Percentiles rank a stretch among this genome's conserved stretches.
Conservation (phyloP, 495 filamentous ascomycete species). For the Aspergillus biplanus region DNA sequence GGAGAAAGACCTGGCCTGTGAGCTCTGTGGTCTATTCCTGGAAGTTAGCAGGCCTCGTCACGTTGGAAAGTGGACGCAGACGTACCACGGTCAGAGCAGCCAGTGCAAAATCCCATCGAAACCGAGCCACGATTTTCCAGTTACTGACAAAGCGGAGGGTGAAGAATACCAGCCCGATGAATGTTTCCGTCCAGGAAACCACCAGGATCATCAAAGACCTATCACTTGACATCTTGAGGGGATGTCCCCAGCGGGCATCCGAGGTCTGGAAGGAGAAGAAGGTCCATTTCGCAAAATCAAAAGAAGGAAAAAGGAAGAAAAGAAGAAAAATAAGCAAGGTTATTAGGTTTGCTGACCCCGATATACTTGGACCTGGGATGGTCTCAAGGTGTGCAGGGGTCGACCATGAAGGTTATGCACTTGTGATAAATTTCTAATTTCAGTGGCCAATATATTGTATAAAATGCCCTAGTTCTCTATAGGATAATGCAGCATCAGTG, state of each 20-base stretch:
- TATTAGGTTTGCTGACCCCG: not conserved
- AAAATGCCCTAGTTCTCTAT: not conserved
- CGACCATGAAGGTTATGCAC: not conserved
- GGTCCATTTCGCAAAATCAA: not conserved
- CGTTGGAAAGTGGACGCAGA: not conserved
- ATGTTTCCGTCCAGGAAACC: conserved; percentile 25
- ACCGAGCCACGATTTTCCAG: conserved; percentile 23
- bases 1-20: conserved; percentile 27
- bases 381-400: not conserved
- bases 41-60: not conserved
- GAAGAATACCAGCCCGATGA: conserved; percentile 21
- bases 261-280: not conserved
- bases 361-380: not conserved
- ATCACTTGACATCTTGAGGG: not conserved
- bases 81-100: conserved; percentile 21
- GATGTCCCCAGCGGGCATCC: not conserved
- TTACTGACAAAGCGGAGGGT: conserved; percentile 25
- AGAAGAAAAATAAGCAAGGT: not conserved
- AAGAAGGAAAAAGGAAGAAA: not conserved
- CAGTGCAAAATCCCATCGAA: conserved; percentile 27
- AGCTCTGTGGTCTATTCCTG: conserved; percentile 5
- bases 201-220: conserved; percentile 16
- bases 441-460: not conserved
- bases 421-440: not conserved
- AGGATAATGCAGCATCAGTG: not conserved